Base-by-base conservation (phyloP, 352 stramenopile genomes). In the Poterioochromonas sp. region DNA sequence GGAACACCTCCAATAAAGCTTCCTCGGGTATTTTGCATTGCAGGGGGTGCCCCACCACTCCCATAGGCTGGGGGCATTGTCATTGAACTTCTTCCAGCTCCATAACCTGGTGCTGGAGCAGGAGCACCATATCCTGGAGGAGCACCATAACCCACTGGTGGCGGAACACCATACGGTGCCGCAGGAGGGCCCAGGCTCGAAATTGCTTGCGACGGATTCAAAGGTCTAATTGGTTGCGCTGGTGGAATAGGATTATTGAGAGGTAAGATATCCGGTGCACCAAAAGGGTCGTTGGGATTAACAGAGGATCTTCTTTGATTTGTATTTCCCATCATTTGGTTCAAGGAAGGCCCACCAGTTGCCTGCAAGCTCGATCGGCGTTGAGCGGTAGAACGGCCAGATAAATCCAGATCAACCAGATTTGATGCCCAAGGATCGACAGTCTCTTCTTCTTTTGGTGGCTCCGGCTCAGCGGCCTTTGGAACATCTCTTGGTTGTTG, bases 221-320 rank as follows among this genome's bases (percentile, higher is more conserved):
- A 29, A 5, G 54, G 54, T 32, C 8, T 11, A 35, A 39, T 29
- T 39, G 12, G 5, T 18, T 37, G 5, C 12, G 58, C 34, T 5
- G 62, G 11, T 15, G 34, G 34, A 11, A 43, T 2, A 15, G 29
- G 2, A n/a, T 8, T 26, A 71, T 11, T 47, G 20, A 29, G 12
- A 41, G 34, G 11, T 29, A 71, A 47, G 20, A 71, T 1, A 41
- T 11, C 12, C 11, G 62, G 62, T 44, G 62, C 62, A 29, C 62
- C 62, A n/a, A 71, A 71, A 22, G 62, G 62, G 32, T 71, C 62
- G n/a, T n/a, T n/a, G n/a, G n/a, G n/a, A 62, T 62, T 62, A 12
- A 62, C 26, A 62, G 51, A 62, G 26, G 2, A 32, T 2, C 12
- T 22, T 18, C 5, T 20, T 20, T 5, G 5, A 51, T 51, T 51